Base-by-base conservation (phyloP, 345 rosid genomes). In the Eucalyptus cladocalyx region DNA sequence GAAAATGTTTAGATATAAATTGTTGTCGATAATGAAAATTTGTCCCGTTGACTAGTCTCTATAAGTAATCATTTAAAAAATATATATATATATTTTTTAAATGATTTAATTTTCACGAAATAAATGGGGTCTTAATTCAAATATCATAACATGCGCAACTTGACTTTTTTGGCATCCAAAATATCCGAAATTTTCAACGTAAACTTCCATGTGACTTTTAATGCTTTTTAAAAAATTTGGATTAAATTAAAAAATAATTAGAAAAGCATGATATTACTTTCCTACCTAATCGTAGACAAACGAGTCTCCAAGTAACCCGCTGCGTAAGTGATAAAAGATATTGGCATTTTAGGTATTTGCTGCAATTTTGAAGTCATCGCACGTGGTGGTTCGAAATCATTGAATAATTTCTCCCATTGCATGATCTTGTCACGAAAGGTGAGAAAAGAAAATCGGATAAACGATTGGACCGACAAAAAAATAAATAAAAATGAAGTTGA, bases 181-280 rank as follows among this genome's bases (percentile, higher is more conserved):
- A 72, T 72, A 72, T 72, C 7, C 5, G 16, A 40, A 76, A 76
- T 40, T 76, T 40, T 37, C 47, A 40, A 56, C 62, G 13, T 23
- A 2, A 56, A 60, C 69, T 60, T 12, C 15, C 69, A 1, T 6
- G 17, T 21, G 13, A 76, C 42, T 10, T 72, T 37, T 37, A 15
- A 6, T 21, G 2, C 13, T 32, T 32, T 0, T 0, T 2, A 13
- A 11, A 60, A 28, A 12, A 1, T 6, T 3, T 18, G 2, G 11
- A 32, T 67, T 1, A 67, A 67, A 67, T n/a, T 7, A 32, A 67
- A n/a, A 4, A 12, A n/a, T 3, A 67, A 67, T 1, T 6, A 28
- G 40, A 72, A 69, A 69, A 32, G 13, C 80, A 34, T 34, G 14
- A 40, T 11, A 40, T 5, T 72, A 72, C 45, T 72, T 72, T 32